A percentile compares a stretch with the other conserved stretches of the same genome.
These are phyloP conservation scores for Pelargonium myrrhifolium DNA, from an alignment of 441 rosid species.

Conservation along the genomic window DNA sequence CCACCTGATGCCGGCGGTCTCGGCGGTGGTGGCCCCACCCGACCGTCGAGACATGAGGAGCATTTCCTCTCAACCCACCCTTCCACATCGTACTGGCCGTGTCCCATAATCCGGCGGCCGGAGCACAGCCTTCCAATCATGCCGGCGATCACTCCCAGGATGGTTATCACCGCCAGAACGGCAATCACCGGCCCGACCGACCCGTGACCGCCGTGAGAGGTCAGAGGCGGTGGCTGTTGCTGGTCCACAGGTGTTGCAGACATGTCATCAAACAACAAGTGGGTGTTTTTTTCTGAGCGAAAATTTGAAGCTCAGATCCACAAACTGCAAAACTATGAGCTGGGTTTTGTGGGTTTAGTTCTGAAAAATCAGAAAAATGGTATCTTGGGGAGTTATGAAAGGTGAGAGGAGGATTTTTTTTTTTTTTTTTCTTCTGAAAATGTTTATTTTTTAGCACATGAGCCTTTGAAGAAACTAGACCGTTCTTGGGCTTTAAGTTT, in stretches of 20 bases:
- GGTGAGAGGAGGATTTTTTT: not conserved
- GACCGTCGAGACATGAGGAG: conserved; percentile 53
- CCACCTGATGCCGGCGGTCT: conserved; percentile 11
- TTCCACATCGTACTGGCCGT: conserved; percentile 47
- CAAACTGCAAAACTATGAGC: not conserved
- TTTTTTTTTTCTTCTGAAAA: no score
- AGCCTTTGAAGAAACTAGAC: not conserved
- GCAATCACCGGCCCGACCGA: conserved; percentile 65
- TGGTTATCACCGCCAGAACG: conserved; percentile 46
- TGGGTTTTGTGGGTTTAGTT: not conserved
- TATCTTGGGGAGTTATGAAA: not conserved
- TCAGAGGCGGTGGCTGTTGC: conserved; percentile 30
- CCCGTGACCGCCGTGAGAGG: conserved; percentile 33
- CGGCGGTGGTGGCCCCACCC: conserved; percentile 28
- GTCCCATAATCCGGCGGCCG: conserved; percentile 44
- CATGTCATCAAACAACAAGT: conserved; percentile 21
- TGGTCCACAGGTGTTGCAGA: conserved; percentile 35
- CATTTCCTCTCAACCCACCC: conserved; percentile 64
- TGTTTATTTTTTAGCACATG: not conserved
- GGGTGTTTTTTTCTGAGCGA: not conserved
- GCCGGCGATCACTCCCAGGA: conserved; percentile 53
- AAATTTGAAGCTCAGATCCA: not conserved
- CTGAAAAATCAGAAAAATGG: not conserved
- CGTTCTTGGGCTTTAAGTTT: not conserved
- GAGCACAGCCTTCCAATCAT: conserved; percentile 60